Conservation (phyloP, 345 rosid genomes). For the Salix exigua region DNA sequence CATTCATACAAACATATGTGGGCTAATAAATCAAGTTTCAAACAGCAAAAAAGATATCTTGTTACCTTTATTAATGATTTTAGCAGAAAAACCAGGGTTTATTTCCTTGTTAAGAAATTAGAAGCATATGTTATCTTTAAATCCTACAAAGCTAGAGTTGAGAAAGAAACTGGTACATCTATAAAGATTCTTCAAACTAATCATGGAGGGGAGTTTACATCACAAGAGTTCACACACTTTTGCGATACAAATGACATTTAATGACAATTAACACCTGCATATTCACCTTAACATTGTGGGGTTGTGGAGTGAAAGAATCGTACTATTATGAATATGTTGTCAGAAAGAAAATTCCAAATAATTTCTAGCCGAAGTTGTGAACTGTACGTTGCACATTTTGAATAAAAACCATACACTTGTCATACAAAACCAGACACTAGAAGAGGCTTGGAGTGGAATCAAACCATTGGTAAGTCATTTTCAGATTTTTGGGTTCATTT, state of each 20-base stretch:
- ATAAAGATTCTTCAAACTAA: background rate
- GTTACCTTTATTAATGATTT: background rate
- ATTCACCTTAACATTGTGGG: background rate
- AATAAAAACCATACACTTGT: too few species aligned
- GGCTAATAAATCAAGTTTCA: background rate
- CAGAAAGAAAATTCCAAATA: too few species aligned
- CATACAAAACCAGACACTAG: too few species aligned
- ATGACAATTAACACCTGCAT: background rate
- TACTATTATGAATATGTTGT: too few species aligned
- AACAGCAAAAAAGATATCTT: background rate
- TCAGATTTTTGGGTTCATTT: too few species aligned
- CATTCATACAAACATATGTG: slow-evolving; percentile 4
- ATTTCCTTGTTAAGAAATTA: too few species aligned
- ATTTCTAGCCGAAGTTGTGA: too few species aligned
- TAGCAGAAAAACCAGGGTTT: too few species aligned
- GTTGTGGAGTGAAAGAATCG: too few species aligned
- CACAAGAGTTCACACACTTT: background rate
- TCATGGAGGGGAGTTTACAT: background rate
- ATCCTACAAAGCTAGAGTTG: background rate
- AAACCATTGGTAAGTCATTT: too few species aligned
- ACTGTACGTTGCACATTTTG: too few species aligned
- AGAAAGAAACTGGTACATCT: background rate
- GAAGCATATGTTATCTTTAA: background rate
- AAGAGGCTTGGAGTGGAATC: too few species aligned
- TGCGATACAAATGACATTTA: background rate